A percentile compares a stretch with the other conserved stretches of the same genome.
These are phyloP conservation scores for Tulasnella sp. DNA, from an alignment of 768 basidiomycete species.

Conservation along the genomic window DNA sequence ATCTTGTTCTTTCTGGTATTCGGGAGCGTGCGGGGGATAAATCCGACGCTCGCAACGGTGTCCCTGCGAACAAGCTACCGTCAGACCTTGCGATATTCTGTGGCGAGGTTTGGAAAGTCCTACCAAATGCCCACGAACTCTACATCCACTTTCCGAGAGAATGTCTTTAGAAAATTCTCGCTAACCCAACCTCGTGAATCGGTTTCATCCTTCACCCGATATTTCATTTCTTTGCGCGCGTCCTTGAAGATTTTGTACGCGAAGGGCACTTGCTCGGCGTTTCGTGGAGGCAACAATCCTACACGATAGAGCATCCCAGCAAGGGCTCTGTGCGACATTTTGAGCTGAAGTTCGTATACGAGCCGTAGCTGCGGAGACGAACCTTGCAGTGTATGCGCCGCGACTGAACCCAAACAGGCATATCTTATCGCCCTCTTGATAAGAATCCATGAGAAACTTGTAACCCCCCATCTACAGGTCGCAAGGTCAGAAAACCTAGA, in stretches of 20 bases:
- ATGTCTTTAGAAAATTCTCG: slow-evolving; percentile 67
- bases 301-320: slow-evolving; percentile 37
- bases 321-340: neutral
- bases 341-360: too few relatives aligned
- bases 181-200: slow-evolving; percentile 27
- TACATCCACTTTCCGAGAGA: slow-evolving; percentile 59
- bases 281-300: slow-evolving; percentile 65
- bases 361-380: neutral
- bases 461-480: slow-evolving; percentile 14
- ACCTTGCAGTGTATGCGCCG: slow-evolving; percentile 54
- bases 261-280: slow-evolving; percentile 65
- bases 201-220: slow-evolving; percentile 29
- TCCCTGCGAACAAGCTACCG: neutral
- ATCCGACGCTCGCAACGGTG: slow-evolving; percentile 26
- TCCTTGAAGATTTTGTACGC: slow-evolving; percentile 68
- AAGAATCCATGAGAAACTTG: slow-evolving; percentile 25
- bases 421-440: slow-evolving; percentile 60
- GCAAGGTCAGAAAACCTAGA: too few relatives aligned
- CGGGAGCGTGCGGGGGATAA: slow-evolving; percentile 21
- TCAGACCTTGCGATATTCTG: neutral
- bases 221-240: slow-evolving; percentile 46
- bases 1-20: slow-evolving; percentile 2
- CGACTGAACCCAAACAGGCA: slow-evolving; percentile 84
- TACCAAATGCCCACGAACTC: slow-evolving; percentile 80
- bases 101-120: slow-evolving; percentile 25